Base-by-base conservation (phyloP, 169 alveolate genomes). In the Amoebophrya sp. region DNA sequence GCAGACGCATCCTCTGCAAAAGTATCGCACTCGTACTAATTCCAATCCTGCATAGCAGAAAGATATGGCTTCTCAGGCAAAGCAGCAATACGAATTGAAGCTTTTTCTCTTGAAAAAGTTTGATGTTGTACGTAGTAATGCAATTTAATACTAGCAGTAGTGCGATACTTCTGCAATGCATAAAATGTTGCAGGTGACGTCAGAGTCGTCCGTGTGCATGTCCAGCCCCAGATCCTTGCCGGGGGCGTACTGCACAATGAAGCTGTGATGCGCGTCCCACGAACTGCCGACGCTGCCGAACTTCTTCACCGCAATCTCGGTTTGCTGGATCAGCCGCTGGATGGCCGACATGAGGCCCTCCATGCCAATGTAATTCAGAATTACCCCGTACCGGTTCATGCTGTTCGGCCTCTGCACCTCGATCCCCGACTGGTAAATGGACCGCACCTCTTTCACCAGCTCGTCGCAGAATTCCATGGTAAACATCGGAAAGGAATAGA, bases 181-280 rank as follows among this genome's bases (percentile, higher is more conserved):
- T n/a, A n/a, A n/a, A 25, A 66, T 66, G 83, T 66, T 66, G 39
- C 29, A 25, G 83, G 83, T 66, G 39, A 66, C 83, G 83, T 66
- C 83, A 25, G 32, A 7, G 35, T 66, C 83, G 83, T 66, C 83
- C 32, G 83, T 66, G 83, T 66, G 83, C 83, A 66, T 66, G 83
- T 66, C 83, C 83, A 66, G 83, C 38, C 83, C 83, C 38, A 66
- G 83, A 25, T 66, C 83, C 83, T 66, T 66, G 12, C 83, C 83
- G 83, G 83, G 83, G 32, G 83, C 83, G 83, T 66, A 66, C 35
- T 66, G 83, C 83, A 66, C 83, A 25, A 66, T 66, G 83, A 66
- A 66, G 39, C 38, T 25, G 83, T 66, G 83, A 25, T 66, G 83
- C 38, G 32, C 83, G 35, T 66, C 83, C 83, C 83, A 66, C 7